Evolutionary conservation across 106 monocot species (phyloP), one percentile per base, ranked within the genome.

Genomic region (Dioscorea dumetorum): DNA sequence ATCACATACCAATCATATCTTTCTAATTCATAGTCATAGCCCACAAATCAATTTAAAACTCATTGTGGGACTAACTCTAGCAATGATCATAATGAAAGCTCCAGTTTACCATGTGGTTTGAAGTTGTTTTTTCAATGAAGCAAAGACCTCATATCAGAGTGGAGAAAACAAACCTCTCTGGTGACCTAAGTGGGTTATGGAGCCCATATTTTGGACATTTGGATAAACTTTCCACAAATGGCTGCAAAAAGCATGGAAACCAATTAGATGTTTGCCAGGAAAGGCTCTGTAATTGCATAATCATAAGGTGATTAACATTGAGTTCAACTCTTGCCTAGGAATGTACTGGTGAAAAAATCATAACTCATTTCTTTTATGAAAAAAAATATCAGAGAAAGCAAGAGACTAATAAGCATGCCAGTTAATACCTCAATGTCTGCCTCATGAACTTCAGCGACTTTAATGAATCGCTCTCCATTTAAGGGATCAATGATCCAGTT

Each of bases 201-300:
- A 97, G 84, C 31, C 97, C 97, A 87, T 82, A 71, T 73, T 91
- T 97, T 56, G 92, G 97, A 74, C 97, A 97, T 48, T 72, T 86
- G 4, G 74, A 84, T 51, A 97, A 69, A 78, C 97, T 97, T 24
- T 84, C 83, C 56, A 97, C 84, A 60, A 87, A 92, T 19, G 89
- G 91, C 97, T 97, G 82, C 78, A 84, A 64, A 19, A 61, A 66
- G 60, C 50, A 70, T 34, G 50, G 13, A 2, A 49, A 48, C 48
- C 20, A 49, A 4, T 66, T 48, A 54, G 4, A 54, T 54, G 19
- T 54, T 54, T 54, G 0, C 15, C 18, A 19, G 12, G 13, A 54
- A 28, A 28, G 28, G 28, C 3, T 54, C 18, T 18, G 54, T 18
- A 54, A 5, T 54, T 19, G 54, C 19, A 41, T 8, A 41, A 41